These are phyloP conservation scores for Penicillium egyptiacum DNA, from an alignment of 495 filamentous ascomycete genomes.

Conservation along the genomic window DNA sequence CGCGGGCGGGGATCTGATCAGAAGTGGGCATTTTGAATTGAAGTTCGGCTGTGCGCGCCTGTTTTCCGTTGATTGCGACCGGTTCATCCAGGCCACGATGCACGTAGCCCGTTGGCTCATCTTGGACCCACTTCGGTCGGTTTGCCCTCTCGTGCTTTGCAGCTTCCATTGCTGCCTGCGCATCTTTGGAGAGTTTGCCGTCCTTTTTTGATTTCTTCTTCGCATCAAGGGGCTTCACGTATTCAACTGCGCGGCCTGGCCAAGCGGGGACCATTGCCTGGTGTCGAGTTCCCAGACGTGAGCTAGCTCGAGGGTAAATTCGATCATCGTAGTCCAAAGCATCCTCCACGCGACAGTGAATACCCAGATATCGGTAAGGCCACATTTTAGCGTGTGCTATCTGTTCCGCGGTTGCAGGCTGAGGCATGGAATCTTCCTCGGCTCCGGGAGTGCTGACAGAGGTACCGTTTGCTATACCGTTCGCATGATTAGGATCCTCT, in stretches of 20 bases:
- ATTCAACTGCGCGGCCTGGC: slow-evolving; percentile 80
- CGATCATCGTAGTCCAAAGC: slow-evolving; percentile 96
- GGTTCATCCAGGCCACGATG: slow-evolving; percentile 75
- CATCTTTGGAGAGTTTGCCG: slow-evolving; percentile 73
- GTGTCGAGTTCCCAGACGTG: slow-evolving; percentile 85
- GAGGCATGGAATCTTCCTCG: slow-evolving; percentile 52
- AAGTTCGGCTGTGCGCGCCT: slow-evolving; percentile 54
- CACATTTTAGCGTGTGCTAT: slow-evolving; percentile 88
- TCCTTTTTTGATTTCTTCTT: slow-evolving; percentile 79
- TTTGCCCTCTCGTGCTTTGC: slow-evolving; percentile 74
- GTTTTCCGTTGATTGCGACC: slow-evolving; percentile 48
- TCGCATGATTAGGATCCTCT: slow-evolving; percentile 36
- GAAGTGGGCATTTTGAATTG: slow-evolving; percentile 54
- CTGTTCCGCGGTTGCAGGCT: slow-evolving; percentile 83
- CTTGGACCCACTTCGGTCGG: slow-evolving; percentile 88
- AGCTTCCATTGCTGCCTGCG: slow-evolving; percentile 72
- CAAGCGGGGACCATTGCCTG: slow-evolving; percentile 84
- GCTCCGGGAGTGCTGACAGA: slow-evolving; percentile 61
- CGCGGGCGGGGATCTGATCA: slow-evolving; percentile 44
- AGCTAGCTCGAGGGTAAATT: slow-evolving; percentile 94
- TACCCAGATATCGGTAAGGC: slow-evolving; percentile 94
- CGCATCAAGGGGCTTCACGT: slow-evolving; percentile 82
- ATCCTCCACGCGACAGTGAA: slow-evolving; percentile 95
- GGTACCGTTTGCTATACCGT: slow-evolving; percentile 46
- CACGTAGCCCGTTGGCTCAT: slow-evolving; percentile 85